Evolutionary conservation across 2,329 filamentous ascomycete species (phyloP), one percentile per base, ranked within the genome.

Genomic region (Penicillium sp.): DNA sequence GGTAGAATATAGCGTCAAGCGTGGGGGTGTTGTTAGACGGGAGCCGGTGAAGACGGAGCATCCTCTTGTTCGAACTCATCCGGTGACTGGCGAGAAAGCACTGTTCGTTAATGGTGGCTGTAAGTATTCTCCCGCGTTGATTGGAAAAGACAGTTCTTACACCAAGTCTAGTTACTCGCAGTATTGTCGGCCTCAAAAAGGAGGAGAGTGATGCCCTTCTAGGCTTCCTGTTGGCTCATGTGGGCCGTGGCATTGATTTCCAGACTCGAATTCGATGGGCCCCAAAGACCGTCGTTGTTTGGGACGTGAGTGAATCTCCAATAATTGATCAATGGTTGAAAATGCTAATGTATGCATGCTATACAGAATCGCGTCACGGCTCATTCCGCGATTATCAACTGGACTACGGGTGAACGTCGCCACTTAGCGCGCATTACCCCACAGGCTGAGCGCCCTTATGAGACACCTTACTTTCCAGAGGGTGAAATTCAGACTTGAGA

Each of bases 31-130:
- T 59, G 85, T 87, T 58, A 80, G 89, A 16, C 82, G 90, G 43
- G 88, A 92, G 60, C 88, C 90, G 0, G 84, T 93, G 0, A 80
- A 84, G 17, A 86, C 82, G 53, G 83, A 84, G 43, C 90, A 95
- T 66, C 90, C 90, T 0, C 74, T 94, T 51, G 83, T 94, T 44
- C 50, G 73, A 14, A 77, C 74, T 0, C 71, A 73, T 30, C 70
- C 75, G 41, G 73, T 71, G 45, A 66, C 64, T 14, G 61, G 63
- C 5, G 63, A 67, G 51, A 67, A 67, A 47, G 71, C 72, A 5
- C 62, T 77, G 47, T 78, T 72, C 56, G 63, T 77, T 50, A 77
- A 77, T 58, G 48, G 38, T 9, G 63, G 61, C 8, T 66, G 61
- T 67, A 45, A 59, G 61, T 59, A 5, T 8, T 2, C 11, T 41